phyloP scores from a whole-genome alignment of 306 rosid genomes.

The Castanea mollissima region DNA sequence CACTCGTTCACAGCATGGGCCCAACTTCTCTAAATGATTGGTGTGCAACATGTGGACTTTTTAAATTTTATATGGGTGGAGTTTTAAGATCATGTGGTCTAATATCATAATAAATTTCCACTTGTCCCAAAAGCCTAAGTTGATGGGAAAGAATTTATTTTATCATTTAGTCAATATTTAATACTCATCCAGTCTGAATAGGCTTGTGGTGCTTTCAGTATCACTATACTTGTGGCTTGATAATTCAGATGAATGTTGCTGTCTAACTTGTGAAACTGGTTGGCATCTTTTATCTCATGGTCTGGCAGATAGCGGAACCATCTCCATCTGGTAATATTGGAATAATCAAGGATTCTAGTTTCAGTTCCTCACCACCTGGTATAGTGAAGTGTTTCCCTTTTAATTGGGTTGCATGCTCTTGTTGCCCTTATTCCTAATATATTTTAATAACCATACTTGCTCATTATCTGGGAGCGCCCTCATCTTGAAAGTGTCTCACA shows the following conservation, averaged over 20 bases:
- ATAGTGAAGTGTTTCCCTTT: constrained; percentile 18
- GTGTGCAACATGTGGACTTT: background rate
- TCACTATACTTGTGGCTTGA: background rate
- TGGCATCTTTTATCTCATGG: constrained; percentile 16
- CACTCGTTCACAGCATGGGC: background rate
- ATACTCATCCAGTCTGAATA: background rate
- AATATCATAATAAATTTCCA: background rate
- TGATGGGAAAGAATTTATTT: background rate
- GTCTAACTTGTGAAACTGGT: constrained; percentile 15
- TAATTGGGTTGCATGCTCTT: constrained; percentile 17
- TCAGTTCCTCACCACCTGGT: constrained; percentile 49
- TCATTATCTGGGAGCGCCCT: background rate
- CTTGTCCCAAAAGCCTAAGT: background rate
- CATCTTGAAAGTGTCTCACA: background rate
- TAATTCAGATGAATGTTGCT: constrained; percentile 16
- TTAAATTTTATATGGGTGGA: background rate
- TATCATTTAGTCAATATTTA: background rate
- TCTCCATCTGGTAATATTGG: constrained; percentile 37
- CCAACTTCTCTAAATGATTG: background rate
- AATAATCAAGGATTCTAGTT: constrained; percentile 40
- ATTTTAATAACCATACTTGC: background rate
- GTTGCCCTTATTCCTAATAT: constrained; percentile 4
- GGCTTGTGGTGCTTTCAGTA: background rate
- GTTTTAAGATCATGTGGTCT: background rate
- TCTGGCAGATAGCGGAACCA: constrained; percentile 49